Conservation (phyloP, 2,329 filamentous ascomycete species). For the Colletotrichum zoysiae region DNA sequence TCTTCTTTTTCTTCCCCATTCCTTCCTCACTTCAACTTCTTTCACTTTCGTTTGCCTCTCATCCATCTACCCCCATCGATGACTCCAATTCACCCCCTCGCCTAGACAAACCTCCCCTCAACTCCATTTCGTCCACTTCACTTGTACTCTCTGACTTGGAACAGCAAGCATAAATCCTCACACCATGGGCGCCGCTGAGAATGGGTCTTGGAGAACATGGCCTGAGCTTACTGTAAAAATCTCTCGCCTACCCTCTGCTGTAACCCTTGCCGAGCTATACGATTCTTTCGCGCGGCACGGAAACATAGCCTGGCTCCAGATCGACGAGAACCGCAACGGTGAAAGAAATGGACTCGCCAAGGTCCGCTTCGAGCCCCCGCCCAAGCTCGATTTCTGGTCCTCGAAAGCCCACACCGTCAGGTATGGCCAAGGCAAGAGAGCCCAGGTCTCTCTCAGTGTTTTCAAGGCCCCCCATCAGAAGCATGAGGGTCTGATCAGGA, state of each 20-base stretch:
- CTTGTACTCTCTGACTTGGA: neutral
- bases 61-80: neutral
- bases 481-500: slow-evolving; percentile 43
- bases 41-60: neutral
- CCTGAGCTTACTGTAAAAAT: slow-evolving; percentile 46
- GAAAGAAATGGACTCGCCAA: slow-evolving; percentile 56
- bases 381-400: slow-evolving; percentile 64
- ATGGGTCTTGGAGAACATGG: slow-evolving; percentile 51
- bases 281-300: slow-evolving; percentile 65
- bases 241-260: slow-evolving; percentile 40
- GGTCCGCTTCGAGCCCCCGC: slow-evolving; percentile 71
- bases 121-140: neutral
- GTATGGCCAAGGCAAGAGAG: slow-evolving; percentile 12
- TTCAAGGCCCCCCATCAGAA: slow-evolving; percentile 5
- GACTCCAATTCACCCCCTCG: neutral
- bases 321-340: slow-evolving; percentile 61
- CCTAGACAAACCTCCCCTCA: neutral
- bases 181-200: neutral
- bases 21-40: neutral
- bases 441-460: slow-evolving; percentile 3
- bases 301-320: slow-evolving; percentile 67
- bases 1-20: neutral
- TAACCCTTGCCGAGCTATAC: slow-evolving; percentile 61
- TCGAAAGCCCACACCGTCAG: slow-evolving; percentile 48
- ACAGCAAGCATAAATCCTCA: neutral